phyloP scores from a whole-genome alignment of 148 eudicot genomes.

The Vaccinium myrtillus region DNA sequence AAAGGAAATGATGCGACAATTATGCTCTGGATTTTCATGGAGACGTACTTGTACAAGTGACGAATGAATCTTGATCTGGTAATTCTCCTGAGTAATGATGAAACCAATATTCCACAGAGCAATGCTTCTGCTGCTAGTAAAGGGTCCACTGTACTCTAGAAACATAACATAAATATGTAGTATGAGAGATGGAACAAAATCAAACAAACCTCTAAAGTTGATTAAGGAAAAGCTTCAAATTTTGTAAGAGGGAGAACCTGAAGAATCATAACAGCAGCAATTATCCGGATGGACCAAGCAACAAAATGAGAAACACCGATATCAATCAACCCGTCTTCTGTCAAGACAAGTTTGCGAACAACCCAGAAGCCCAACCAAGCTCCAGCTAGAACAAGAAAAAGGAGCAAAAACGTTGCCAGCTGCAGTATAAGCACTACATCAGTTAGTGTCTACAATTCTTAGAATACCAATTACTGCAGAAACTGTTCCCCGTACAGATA shows the following conservation, averaged over 20 bases:
- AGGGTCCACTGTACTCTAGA: slow-evolving; percentile 82
- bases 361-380: slow-evolving; percentile 99
- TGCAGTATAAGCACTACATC: slow-evolving; percentile 37
- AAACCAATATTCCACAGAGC: slow-evolving; percentile 47
- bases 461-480: neutral
- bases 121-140: slow-evolving; percentile 64
- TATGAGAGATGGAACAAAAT: neutral
- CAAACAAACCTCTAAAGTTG: neutral
- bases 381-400: slow-evolving; percentile 71
- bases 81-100: slow-evolving; percentile 42
- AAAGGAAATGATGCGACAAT: neutral
- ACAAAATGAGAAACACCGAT: slow-evolving; percentile 62
- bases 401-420: slow-evolving; percentile 60
- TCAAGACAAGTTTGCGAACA: slow-evolving; percentile 74
- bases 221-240: neutral
- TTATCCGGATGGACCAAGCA: slow-evolving; percentile 75
- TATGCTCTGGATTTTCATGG: neutral
- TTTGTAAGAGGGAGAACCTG: slow-evolving; percentile 47
- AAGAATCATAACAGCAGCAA: slow-evolving; percentile 70
- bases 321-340: slow-evolving; percentile 78
- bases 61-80: slow-evolving; percentile 39
- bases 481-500: neutral
- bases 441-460: slow-evolving; percentile 4
- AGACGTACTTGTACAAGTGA: slow-evolving; percentile 51
- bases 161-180: slow-evolving; percentile 18